Conservation (phyloP, 2,329 filamentous ascomycete species). For the Pyricularia sp. region DNA sequence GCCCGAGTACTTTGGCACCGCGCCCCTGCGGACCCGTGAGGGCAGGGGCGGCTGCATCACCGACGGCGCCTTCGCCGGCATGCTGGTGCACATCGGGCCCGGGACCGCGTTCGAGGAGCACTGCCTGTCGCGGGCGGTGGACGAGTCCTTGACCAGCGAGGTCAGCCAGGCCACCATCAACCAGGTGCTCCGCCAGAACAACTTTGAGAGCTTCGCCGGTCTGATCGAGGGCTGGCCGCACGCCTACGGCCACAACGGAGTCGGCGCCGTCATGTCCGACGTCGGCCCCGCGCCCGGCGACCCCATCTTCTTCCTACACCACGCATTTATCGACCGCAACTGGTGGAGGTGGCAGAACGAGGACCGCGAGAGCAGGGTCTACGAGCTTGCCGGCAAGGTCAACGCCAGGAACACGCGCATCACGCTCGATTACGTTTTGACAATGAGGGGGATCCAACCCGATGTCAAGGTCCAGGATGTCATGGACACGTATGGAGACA, state of each 20-base stretch:
- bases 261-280: constrained; percentile 25
- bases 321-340: constrained; percentile 23
- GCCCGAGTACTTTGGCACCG: constrained; percentile 18
- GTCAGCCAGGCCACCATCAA: constrained; percentile 21
- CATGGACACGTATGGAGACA: constrained; percentile 11
- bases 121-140: constrained; percentile 23
- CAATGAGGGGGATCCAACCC: constrained; percentile 5
- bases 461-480: constrained; percentile 8
- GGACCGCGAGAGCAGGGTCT: constrained; percentile 10
- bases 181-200: constrained; percentile 19
- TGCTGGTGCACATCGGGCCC: constrained; percentile 21
- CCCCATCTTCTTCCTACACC: constrained; percentile 25
- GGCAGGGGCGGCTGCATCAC: constrained; percentile 22
- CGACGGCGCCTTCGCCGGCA: constrained; percentile 19
- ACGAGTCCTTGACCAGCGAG: constrained; percentile 19
- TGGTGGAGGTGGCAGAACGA: constrained; percentile 22
- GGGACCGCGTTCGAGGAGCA: constrained; percentile 16
- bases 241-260: constrained; percentile 25
- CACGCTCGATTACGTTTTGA: constrained; percentile 11
- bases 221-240: constrained; percentile 25
- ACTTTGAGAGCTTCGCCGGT: constrained; percentile 20
- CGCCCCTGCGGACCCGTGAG: constrained; percentile 16
- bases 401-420: neutral
- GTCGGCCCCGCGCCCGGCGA: constrained; percentile 23
- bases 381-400: constrained; percentile 7